These are phyloP conservation scores for Aspergillus tubingensis DNA, from an alignment of 2,329 filamentous ascomycete genomes.

Conservation along the genomic window DNA sequence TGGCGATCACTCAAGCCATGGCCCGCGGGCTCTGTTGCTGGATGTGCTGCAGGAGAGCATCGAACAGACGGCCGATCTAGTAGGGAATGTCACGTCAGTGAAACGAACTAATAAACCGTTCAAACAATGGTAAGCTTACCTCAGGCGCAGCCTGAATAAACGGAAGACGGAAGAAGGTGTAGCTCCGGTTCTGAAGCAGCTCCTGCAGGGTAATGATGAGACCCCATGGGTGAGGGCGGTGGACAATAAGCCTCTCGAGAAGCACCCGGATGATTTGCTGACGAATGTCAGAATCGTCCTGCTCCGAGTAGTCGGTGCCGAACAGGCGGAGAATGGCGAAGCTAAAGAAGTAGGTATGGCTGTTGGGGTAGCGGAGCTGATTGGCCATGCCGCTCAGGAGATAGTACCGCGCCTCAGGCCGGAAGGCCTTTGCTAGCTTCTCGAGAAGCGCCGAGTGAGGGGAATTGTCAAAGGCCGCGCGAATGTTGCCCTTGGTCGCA, in stretches of 20 bases:
- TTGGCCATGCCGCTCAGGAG: conserved; percentile 83
- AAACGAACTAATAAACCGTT: neutral
- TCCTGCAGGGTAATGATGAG: conserved; percentile 85
- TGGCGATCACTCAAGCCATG: conserved; percentile 29
- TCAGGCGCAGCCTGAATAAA: conserved; percentile 90
- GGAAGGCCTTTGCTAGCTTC: conserved; percentile 72
- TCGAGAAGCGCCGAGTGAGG: conserved; percentile 72
- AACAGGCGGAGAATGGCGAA: conserved; percentile 84
- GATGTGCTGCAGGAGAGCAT: conserved; percentile 49
- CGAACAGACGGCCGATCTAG: conserved; percentile 49
- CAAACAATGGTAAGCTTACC: conserved; percentile 52
- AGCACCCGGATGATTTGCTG: conserved; percentile 89
- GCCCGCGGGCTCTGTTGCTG: conserved; percentile 52
- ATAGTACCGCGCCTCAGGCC: conserved; percentile 79
- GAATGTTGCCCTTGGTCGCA: conserved; percentile 57
- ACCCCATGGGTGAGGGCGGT: conserved; percentile 95
- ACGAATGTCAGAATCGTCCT: conserved; percentile 78
- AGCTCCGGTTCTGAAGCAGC: conserved; percentile 86
- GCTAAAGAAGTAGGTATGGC: conserved; percentile 90
- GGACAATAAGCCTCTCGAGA: conserved; percentile 82
- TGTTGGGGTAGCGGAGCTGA: conserved; percentile 86
- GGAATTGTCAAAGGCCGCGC: conserved; percentile 64
- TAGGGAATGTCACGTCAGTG: conserved; percentile 7
- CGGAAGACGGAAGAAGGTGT: conserved; percentile 87
- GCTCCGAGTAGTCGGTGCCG: conserved; percentile 66